Percentiles rank a stretch among this genome's conserved stretches.
phyloP scores from a whole-genome alignment of 2,329 filamentous ascomycete genomes.

The Fusarium sp. region DNA sequence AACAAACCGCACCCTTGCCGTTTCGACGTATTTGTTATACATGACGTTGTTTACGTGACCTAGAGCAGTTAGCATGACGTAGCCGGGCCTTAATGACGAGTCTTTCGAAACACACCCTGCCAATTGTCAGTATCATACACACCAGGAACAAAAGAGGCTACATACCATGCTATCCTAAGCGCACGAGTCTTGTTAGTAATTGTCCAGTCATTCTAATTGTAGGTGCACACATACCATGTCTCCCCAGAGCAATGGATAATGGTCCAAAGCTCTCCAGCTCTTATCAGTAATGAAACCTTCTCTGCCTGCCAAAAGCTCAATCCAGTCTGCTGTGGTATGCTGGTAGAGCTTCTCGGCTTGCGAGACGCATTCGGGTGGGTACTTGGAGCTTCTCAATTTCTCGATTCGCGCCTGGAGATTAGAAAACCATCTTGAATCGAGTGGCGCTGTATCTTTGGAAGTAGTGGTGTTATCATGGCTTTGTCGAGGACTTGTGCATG shows the following conservation, averaged over 20 bases:
- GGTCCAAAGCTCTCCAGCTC: conserved; percentile 25
- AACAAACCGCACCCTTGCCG: conserved; percentile 22
- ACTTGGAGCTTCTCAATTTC: neutral
- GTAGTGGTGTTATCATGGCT: neutral
- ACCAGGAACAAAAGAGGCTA: fast-evolving
- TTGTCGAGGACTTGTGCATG: neutral
- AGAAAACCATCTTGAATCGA: conserved; percentile 29
- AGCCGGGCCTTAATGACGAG: fast-evolving
- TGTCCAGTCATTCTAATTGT: neutral
- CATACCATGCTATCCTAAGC: conserved; percentile 33
- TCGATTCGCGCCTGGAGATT: conserved; percentile 19
- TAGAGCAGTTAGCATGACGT: neutral
- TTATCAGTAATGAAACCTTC: conserved; percentile 24
- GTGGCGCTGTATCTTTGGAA: neutral
- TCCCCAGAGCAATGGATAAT: conserved; percentile 30
- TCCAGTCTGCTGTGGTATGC: conserved; percentile 6
- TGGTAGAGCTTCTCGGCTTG: conserved; percentile 3
- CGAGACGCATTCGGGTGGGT: conserved; percentile 5
- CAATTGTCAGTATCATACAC: fast-evolving
- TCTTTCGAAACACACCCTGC: neutral
- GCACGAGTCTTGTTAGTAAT: neutral
- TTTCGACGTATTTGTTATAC: conserved; percentile 37
- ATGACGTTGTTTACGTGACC: conserved; percentile 36
- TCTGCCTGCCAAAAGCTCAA: conserved; percentile 22
- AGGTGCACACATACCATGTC: conserved; percentile 26